Percentiles rank a stretch among this genome's conserved stretches.
Evolutionary conservation across 1,284 basidiomycete species (phyloP).

Genomic region (Trichosporon sp.): DNA sequence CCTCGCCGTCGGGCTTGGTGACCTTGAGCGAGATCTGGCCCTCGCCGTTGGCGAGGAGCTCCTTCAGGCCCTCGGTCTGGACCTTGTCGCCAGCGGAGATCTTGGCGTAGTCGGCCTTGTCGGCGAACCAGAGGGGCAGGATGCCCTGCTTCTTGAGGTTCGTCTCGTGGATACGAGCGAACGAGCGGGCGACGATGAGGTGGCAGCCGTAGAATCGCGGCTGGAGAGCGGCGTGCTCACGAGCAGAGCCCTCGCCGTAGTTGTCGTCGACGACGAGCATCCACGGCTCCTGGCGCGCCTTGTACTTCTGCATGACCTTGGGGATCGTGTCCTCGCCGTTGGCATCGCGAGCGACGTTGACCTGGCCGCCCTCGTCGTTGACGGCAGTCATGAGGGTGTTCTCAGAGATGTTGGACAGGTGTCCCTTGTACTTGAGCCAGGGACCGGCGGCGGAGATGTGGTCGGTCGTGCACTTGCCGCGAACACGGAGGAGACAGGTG

Average conservation of each 20-base stretch:
- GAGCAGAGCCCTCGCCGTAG: slow-evolving; percentile 77
- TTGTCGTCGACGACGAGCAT: slow-evolving; percentile 92
- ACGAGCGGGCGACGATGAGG: slow-evolving; percentile 81
- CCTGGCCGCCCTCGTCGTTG: slow-evolving; percentile 86
- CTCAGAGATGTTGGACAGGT: slow-evolving; percentile 92
- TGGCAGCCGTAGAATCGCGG: slow-evolving; percentile 89
- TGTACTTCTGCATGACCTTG: slow-evolving; percentile 79
- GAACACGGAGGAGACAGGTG: slow-evolving; percentile 81
- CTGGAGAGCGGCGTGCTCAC: slow-evolving; percentile 96
- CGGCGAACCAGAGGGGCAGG: slow-evolving; percentile 82
- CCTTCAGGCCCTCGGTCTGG: slow-evolving; percentile 57
- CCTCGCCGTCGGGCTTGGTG: slow-evolving; percentile 60
- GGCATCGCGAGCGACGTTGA: slow-evolving; percentile 79
- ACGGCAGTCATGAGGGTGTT: slow-evolving; percentile 80
- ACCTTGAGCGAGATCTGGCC: slow-evolving; percentile 58
- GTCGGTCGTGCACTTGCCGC: slow-evolving; percentile 98
- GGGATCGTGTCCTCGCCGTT: slow-evolving; percentile 76
- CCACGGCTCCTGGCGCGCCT: slow-evolving; percentile 78
- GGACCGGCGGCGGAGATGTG: slow-evolving; percentile 94
- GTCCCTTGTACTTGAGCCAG: slow-evolving; percentile 95
- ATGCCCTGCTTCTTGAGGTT: slow-evolving; percentile 97
- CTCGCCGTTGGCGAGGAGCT: slow-evolving; percentile 55
- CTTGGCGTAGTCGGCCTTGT: slow-evolving; percentile 75
- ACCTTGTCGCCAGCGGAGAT: slow-evolving; percentile 74
- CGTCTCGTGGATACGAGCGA: slow-evolving; percentile 97